phyloP scores from a whole-genome alignment of 2,329 filamentous ascomycete species.

The Fusarium austroafricanum region DNA sequence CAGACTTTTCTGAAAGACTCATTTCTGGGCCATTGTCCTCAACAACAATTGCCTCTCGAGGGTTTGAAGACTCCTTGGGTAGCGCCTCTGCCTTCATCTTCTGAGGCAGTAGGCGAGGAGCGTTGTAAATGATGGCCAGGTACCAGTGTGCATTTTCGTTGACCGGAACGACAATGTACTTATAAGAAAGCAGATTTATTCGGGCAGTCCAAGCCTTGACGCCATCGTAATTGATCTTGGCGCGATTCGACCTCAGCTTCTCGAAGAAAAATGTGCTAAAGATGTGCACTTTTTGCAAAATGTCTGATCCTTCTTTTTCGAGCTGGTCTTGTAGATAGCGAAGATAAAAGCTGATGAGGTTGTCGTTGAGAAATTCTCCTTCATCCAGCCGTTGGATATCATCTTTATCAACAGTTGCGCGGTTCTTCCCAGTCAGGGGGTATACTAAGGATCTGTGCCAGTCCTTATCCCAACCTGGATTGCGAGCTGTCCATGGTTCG shows the following conservation, averaged over 20 bases:
- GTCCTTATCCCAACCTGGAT: constrained; percentile 62
- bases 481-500: constrained; percentile 61
- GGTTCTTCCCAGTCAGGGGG: constrained; percentile 66
- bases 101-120: constrained; percentile 68
- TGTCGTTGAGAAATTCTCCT: constrained; percentile 91
- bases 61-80: constrained; percentile 9
- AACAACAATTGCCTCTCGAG: constrained; percentile 27
- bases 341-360: constrained; percentile 88
- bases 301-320: constrained; percentile 63
- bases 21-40: constrained; percentile 22
- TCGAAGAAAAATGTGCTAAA: constrained; percentile 95
- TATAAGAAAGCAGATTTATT: constrained; percentile 84
- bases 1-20: constrained; percentile 22
- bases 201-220: constrained; percentile 90
- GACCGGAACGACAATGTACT: constrained; percentile 92
- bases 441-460: constrained; percentile 73
- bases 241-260: constrained; percentile 72
- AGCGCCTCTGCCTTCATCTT: constrained; percentile 1
- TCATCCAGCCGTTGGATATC: constrained; percentile 84
- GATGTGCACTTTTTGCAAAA: constrained; percentile 78
- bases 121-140: constrained; percentile 93
- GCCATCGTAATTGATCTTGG: constrained; percentile 82
- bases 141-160: constrained; percentile 94
- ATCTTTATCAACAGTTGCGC: constrained; percentile 74
- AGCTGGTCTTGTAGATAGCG: constrained; percentile 75